Conservation (phyloP, 305 asterid genomes). For the Ilex paraguariensis region DNA sequence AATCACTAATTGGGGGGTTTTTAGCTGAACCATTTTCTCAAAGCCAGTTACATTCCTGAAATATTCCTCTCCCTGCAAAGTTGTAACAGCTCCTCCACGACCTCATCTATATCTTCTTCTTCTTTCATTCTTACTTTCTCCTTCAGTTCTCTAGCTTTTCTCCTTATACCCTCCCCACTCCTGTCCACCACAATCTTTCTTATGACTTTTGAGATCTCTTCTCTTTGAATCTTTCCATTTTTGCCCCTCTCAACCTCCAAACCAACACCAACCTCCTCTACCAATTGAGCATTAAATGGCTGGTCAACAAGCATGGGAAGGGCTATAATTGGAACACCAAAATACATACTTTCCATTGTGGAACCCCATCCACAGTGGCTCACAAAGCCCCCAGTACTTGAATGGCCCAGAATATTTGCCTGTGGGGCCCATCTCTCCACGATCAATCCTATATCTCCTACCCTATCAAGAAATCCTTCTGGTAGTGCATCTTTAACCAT, state of each 20-base stretch:
- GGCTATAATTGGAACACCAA: constrained; percentile 40
- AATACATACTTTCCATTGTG: constrained; percentile 34
- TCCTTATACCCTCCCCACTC: constrained; percentile 28
- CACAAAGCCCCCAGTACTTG: constrained; percentile 42
- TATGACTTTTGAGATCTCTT: constrained; percentile 37
- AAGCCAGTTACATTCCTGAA: too few species aligned
- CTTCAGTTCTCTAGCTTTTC: constrained; percentile 26
- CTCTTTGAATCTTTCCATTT: constrained; percentile 29
- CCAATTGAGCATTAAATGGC: constrained; percentile 52
- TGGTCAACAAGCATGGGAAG: constrained; percentile 59
- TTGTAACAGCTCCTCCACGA: constrained; percentile 33
- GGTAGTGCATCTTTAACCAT: constrained; percentile 26
- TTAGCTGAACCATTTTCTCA: too few species aligned
- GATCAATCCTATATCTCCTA: constrained; percentile 35
- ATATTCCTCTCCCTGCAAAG: constrained; percentile 20
- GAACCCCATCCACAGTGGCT: constrained; percentile 67
- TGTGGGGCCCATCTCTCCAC: constrained; percentile 51
- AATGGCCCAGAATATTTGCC: constrained; percentile 31
- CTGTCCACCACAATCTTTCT: constrained; percentile 32
- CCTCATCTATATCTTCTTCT: constrained; percentile 34
- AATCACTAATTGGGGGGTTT: too few species aligned
- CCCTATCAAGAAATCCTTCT: constrained; percentile 31
- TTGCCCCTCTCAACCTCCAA: constrained; percentile 38
- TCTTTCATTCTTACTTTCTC: constrained; percentile 28
- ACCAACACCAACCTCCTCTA: constrained; percentile 43